Conservation (phyloP, 2,329 filamentous ascomycete genomes). For the Neoscytalidium dimidiatum region DNA sequence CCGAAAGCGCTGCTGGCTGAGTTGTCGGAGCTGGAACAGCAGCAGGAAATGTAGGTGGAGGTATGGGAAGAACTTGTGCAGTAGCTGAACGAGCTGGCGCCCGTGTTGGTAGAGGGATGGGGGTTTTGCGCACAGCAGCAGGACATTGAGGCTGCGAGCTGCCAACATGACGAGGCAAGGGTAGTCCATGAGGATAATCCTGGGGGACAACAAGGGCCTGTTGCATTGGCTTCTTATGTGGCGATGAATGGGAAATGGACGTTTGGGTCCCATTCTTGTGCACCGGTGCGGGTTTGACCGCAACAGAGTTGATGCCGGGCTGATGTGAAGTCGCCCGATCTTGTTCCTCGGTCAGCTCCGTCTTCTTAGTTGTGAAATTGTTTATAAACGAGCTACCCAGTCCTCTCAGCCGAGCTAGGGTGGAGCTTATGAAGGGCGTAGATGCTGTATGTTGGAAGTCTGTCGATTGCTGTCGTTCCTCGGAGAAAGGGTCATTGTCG, state of each 20-base stretch:
- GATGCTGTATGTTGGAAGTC: not conserved
- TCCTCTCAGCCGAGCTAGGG: not conserved
- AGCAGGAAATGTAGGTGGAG: not conserved
- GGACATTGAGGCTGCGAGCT: too few relatives aligned
- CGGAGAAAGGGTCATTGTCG: not conserved
- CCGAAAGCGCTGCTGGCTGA: not conserved
- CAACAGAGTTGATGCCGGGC: not conserved
- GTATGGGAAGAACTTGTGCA: too few relatives aligned
- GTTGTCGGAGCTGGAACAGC: not conserved
- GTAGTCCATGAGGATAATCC: constrained; percentile 1
- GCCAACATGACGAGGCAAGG: not conserved
- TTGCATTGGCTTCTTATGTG: not conserved
- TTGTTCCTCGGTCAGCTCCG: not conserved
- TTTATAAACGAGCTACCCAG: not conserved
- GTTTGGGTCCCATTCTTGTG: not conserved
- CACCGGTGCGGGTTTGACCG: not conserved
- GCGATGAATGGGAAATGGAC: not conserved
- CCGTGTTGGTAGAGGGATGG: not conserved
- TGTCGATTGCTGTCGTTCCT: not conserved
- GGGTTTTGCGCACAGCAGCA: too few relatives aligned
- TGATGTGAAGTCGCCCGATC: not conserved
- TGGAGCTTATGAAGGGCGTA: not conserved
- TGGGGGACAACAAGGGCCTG: not conserved
- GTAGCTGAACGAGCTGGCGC: not conserved
- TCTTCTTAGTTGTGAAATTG: not conserved